Evolutionary conservation across 177 flowering plant species (phyloP), one percentile per base, ranked within the genome.

Genomic region (Vitis hybrid): DNA sequence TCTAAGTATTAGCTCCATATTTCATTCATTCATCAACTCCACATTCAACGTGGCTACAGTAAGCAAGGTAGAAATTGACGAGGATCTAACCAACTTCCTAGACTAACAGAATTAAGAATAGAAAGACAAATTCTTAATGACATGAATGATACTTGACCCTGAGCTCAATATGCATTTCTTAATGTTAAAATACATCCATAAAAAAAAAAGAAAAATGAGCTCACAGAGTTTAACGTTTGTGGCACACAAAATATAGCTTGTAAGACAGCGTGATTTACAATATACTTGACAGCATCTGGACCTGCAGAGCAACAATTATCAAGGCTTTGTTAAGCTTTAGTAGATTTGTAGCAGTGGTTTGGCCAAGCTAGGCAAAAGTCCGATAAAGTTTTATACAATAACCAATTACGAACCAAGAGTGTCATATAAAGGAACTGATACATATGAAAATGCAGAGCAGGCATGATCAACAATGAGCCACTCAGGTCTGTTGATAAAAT

Each of bases 401-500:
- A 9, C 59, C 19, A 69, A 78, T 49, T 58, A 60, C 83, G 64
- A 62, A 94, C 99, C 99, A 73, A 96, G 97, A 75, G 99, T 92
- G 72, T 96, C 99, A 75, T 96, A 96, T 72, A 96, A 76, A 80
- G 99, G 98, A 75, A 96, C 98, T n/a, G 99, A 94, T 62, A 87
- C 75, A 71, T 65, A 89, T 18, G 99, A 96, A 85, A 90, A 96
- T 51, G 99, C 95, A 15, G 98, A 86, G 84, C 99, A 96, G 52
- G 99, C 97, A 85, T 96, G 98, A 81, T 96, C 98, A 70, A 90
- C 91, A 75, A 96, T 85, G 52, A 89, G 61, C 99, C 98, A 96
- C 83, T 96, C 99, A 50, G 99, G 98, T 75, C 96, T 85, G 84
- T 96, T 96, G 67, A 92, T 85, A 63, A 96, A 90, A 71, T 94